phyloP scores from a whole-genome alignment of 352 stramenopile species.

The Globisporangium yorkense region DNA sequence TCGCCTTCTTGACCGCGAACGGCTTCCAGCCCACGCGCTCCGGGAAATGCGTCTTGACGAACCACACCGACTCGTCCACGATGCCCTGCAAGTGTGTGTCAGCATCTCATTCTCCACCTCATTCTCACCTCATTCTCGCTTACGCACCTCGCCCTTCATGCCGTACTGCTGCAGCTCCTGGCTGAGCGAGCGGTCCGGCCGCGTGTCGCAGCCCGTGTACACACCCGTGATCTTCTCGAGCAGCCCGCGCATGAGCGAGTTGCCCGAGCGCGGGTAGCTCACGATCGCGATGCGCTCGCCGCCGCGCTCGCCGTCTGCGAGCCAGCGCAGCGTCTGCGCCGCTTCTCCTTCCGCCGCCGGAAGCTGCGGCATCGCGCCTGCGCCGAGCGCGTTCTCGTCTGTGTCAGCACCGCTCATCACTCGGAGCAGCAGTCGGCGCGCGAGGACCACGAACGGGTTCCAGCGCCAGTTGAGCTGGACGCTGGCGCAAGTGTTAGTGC shows the following conservation, averaged over 20 bases:
- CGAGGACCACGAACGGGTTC: conserved; percentile 61
- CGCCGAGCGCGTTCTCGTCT: conserved; percentile 3
- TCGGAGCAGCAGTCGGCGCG: conserved; percentile 26
- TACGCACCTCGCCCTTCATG: conserved; percentile 73
- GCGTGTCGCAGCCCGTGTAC: conserved; percentile 96
- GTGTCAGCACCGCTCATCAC: conserved; percentile 15
- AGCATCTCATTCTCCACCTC: neutral
- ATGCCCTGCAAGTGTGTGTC: conserved; percentile 69
- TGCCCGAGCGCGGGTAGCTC: conserved; percentile 97
- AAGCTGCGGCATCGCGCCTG: neutral
- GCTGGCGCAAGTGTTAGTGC: conserved; percentile 6
- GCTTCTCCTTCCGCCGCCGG: neutral
- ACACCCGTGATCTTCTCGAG: conserved; percentile 93
- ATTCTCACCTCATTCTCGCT: neutral
- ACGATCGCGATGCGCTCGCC: conserved; percentile 86
- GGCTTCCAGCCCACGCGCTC: conserved; percentile 92
- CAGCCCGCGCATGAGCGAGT: conserved; percentile 95
- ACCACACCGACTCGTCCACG: conserved; percentile 91
- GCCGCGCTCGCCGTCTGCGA: conserved; percentile 50
- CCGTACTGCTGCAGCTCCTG: conserved; percentile 85
- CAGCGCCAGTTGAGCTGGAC: conserved; percentile 60
- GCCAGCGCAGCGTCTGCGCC: conserved; percentile 47
- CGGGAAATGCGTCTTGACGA: conserved; percentile 98
- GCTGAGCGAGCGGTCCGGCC: conserved; percentile 91
- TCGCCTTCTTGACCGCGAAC: conserved; percentile 72